Base-by-base conservation (phyloP, 2,329 filamentous ascomycete genomes). In the Metarhizium anisopliae region DNA sequence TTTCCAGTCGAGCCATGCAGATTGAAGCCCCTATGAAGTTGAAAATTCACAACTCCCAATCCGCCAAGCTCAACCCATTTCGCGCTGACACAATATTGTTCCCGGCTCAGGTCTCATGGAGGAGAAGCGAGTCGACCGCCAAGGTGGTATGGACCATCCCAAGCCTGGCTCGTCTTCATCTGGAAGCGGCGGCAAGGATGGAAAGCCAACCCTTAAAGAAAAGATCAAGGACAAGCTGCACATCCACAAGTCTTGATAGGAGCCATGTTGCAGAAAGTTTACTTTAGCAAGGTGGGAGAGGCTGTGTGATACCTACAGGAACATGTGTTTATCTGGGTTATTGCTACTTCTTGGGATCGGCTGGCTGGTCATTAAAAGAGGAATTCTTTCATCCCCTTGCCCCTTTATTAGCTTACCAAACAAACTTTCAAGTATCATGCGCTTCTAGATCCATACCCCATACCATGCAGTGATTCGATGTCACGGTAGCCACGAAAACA, bases 151-250 rank as follows among this genome's bases (percentile, higher is more conserved):
- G 38, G 43, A 55, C 2, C 20, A 20, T 10, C 8, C 45, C 54
- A 38, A 63, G 62, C 29, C 62, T 62, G 49, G 54, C 5, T 32
- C 43, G 7, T 47, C 25, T 10, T 50, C 58, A 11, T 42, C 55
- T 5, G 51, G 25, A 42, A 42, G 14, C 13, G 45, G 42, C 4
- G 18, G 47, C 30, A 54, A 71, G 55, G 59, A 60, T 30, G 65
- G 63, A 43, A 67, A 83, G 70, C 74, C 73, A 50, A 79, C 79
- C 59, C 65, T 86, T 45, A 77, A 77, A 58, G 77, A 84, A 56
- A 86, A 85, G 73, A 80, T 89, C 70, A 89, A 87, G 79, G 78
- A 80, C 55, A 88, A 87, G 74, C 70, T 88, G 57, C 84, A 87
- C 70, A 71, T 70, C 56, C 71, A 76, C 63, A 56, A 56, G 32